A percentile compares a stretch with the other conserved stretches of the same genome.
These are phyloP conservation scores for Botrytis pseudocinerea DNA, from an alignment of 2,329 filamentous ascomycete genomes.

Conservation along the genomic window DNA sequence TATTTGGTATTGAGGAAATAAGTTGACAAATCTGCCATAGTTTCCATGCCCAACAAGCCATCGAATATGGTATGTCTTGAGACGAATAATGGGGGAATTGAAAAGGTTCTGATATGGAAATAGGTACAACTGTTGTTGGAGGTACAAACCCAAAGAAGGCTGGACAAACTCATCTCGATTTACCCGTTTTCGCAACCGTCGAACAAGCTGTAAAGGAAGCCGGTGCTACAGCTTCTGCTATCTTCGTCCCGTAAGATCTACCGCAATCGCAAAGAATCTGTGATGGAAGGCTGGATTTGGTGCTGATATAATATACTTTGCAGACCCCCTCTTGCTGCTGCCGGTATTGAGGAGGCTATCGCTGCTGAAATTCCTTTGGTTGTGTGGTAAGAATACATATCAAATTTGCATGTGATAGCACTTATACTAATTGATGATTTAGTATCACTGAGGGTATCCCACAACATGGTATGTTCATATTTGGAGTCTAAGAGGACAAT, in stretches of 20 bases:
- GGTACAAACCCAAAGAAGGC: constrained; percentile 99
- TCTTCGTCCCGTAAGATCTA: constrained; percentile 81
- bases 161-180: constrained; percentile 82
- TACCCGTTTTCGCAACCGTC: constrained; percentile 91
- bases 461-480: constrained; percentile 73
- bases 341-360: constrained; percentile 95
- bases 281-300: constrained; percentile 7
- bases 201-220: constrained; percentile 85
- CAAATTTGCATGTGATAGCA: constrained; percentile 29
- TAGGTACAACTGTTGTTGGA: constrained; percentile 95
- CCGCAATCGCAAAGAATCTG: constrained; percentile 18
- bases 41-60: constrained; percentile 96
- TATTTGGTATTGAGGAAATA: constrained; percentile 14
- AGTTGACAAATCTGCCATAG: constrained; percentile 52
- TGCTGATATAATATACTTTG: constrained; percentile 39
- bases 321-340: constrained; percentile 86
- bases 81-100: constrained; percentile 22
- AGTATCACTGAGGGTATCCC: constrained; percentile 95
- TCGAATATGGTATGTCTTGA: constrained; percentile 81
- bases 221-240: constrained; percentile 85
- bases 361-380: constrained; percentile 89
- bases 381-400: constrained; percentile 63
- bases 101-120: constrained; percentile 37
- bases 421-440: constrained; percentile 28
- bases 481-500: constrained; percentile 25